phyloP scores from a whole-genome alignment of 192 early-diverging fungal genomes.

The Lunasporangiospora selenospora region DNA sequence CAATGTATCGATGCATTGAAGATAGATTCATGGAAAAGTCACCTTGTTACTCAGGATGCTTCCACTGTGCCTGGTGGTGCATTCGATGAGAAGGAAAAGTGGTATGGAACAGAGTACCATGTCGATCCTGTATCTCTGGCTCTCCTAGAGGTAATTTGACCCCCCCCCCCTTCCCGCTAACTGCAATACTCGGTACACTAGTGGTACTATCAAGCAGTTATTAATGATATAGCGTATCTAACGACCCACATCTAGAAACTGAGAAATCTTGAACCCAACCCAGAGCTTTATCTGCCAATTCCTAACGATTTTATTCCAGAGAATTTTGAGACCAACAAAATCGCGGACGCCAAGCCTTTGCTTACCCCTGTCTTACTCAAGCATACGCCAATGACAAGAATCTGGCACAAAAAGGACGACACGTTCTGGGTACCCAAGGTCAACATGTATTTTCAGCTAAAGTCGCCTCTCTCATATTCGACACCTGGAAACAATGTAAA shows the following conservation, averaged over 20 bases:
- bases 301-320: conserved; percentile 89
- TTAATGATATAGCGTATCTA: not conserved
- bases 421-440: conserved; percentile 92
- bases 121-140: conserved; percentile 62
- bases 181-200: not conserved
- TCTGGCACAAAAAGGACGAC: conserved; percentile 98
- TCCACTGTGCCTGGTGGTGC: conserved; percentile 49
- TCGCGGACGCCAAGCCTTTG: conserved; percentile 19
- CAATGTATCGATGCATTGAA: conserved; percentile 62
- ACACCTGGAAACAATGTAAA: conserved; percentile 76
- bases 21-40: conserved; percentile 37
- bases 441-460: conserved; percentile 73
- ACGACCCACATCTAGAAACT: conserved; percentile 43
- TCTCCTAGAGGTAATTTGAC: conserved; percentile 52
- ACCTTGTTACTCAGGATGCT: conserved; percentile 35
- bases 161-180: not conserved
- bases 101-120: conserved; percentile 85
- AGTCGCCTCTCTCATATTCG: conserved; percentile 78
- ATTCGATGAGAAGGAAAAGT: conserved; percentile 66
- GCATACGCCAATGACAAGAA: conserved; percentile 62
- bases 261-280: conserved; percentile 47
- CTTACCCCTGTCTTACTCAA: conserved; percentile 54
- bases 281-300: conserved; percentile 71
- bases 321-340: conserved; percentile 73
- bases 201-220: not conserved